A percentile compares a stretch with the other conserved stretches of the same genome.
Conservation (phyloP, 2,329 filamentous ascomycete genomes). For the Xylaria sp. region DNA sequence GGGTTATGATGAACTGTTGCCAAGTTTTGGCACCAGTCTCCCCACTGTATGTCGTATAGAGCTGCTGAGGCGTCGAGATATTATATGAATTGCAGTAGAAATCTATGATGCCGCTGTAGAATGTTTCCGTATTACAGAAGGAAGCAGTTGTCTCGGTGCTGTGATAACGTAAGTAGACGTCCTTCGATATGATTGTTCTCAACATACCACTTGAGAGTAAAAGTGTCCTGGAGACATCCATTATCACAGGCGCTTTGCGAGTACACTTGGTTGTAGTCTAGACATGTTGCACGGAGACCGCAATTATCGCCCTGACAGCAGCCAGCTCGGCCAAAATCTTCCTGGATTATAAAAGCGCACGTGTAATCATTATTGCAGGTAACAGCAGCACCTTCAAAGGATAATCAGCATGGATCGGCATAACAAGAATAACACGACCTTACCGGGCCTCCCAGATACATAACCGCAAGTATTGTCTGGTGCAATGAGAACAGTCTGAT, state of each 20-base stretch:
- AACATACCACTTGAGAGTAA: slow-evolving; percentile 59
- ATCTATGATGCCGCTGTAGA: slow-evolving; percentile 55
- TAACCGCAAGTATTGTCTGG: slow-evolving; percentile 64
- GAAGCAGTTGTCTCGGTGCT: slow-evolving; percentile 52
- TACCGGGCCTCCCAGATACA: slow-evolving; percentile 55
- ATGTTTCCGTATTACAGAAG: slow-evolving; percentile 60
- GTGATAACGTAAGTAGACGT: slow-evolving; percentile 35
- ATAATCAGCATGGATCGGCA: slow-evolving; percentile 19
- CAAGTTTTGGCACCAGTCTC: slow-evolving; percentile 50
- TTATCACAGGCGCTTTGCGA: slow-evolving; percentile 53
- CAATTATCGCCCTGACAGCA: slow-evolving; percentile 55
- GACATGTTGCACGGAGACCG: slow-evolving; percentile 52
- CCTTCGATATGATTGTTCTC: neutral
- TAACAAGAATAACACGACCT: slow-evolving; percentile 9
- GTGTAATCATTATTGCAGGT: slow-evolving; percentile 51
- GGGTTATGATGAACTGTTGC: slow-evolving; percentile 37
- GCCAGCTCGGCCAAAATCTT: slow-evolving; percentile 52
- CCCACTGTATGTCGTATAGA: slow-evolving; percentile 56
- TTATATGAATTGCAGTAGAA: slow-evolving; percentile 56
- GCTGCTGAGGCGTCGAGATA: slow-evolving; percentile 50
- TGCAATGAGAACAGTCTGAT: slow-evolving; percentile 55
- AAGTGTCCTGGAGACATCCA: slow-evolving; percentile 54
- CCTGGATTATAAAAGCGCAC: slow-evolving; percentile 56
- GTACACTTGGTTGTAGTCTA: slow-evolving; percentile 52
- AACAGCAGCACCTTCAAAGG: slow-evolving; percentile 51